Conservation (phyloP, 1,284 basidiomycete genomes). For the Stereum hirsutum region DNA sequence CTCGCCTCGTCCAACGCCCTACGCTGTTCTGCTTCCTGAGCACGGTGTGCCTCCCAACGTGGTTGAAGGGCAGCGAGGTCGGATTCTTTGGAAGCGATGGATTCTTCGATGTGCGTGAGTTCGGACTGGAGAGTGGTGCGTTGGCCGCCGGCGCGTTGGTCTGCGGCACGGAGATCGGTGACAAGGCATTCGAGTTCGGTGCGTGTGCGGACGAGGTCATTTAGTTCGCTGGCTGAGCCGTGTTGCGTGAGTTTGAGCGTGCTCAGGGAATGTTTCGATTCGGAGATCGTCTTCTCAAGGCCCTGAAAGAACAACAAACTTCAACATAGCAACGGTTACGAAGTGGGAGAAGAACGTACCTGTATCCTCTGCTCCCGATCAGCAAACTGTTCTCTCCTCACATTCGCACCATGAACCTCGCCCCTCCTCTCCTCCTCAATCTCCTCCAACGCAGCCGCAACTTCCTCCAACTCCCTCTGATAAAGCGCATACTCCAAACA, state of each 20-base stretch:
- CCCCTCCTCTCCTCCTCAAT: constrained; percentile 77
- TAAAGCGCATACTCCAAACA: constrained; percentile 96
- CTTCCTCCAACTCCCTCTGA: constrained; percentile 86
- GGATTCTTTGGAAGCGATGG: constrained; percentile 56
- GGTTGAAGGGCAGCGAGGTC: constrained; percentile 57
- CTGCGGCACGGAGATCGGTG: constrained; percentile 65
- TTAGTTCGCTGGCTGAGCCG: constrained; percentile 69
- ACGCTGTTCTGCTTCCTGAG: constrained; percentile 57
- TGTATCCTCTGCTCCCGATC: constrained; percentile 78
- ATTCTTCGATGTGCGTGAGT: constrained; percentile 46
- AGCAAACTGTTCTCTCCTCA: constrained; percentile 74
- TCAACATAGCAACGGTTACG: neutral
- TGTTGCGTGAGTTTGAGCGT: constrained; percentile 62
- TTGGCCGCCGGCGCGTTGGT: constrained; percentile 49
- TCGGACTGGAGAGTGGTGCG: constrained; percentile 62
- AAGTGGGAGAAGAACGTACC: constrained; percentile 30
- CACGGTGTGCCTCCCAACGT: constrained; percentile 51
- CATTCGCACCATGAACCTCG: constrained; percentile 80
- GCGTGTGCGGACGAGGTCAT: constrained; percentile 67
- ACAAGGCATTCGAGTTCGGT: constrained; percentile 84
- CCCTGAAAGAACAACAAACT: constrained; percentile 30
- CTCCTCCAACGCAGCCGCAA: constrained; percentile 74
- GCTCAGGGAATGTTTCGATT: constrained; percentile 62
- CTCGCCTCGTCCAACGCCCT: constrained; percentile 66
- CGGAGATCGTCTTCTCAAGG: constrained; percentile 68